Base-by-base conservation (phyloP, 164 flowering plant species). In the Magnolia officinalis region DNA sequence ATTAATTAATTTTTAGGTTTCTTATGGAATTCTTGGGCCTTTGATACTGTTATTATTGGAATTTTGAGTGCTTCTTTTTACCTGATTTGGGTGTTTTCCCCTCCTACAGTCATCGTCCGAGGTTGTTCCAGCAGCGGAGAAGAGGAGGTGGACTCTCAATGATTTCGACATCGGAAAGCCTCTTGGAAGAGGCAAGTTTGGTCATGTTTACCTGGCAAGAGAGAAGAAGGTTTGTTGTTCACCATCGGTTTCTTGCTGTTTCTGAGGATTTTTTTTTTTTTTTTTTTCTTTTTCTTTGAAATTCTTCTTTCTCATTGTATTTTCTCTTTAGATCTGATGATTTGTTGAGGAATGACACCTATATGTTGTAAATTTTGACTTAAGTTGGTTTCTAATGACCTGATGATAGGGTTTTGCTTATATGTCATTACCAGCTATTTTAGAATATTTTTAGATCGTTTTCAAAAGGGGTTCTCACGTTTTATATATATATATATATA, bases 131-230 rank as follows among this genome's bases (percentile, higher is more conserved):
- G 85, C 31, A 10, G 91, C 89, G 85, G 85, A 84, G 52, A 82
- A 70, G 29, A 50, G 78, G 74, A 86, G 96, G 77, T 96, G 99
- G 99, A 91, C 89, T 0, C 86, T 96, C 18, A 89, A 80, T 70
- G 99, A 96, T 75, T 96, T 96, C 50, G 99, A 96, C 73, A 91
- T 96, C 2, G 99, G 99, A 61, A 96, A 92, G 87, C 99, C 99
- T 69, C 95, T 96, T 9, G 99, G 99, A 67, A 83, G 98, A 78
- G 99, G 99, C 59, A 96, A 96, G 83, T 94, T 94, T 74, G 99
- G 98, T 8, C 97, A 96, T 78, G 99, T 96, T 21, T 96, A 96
- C 79, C 83, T 94, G 78, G 98, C 99, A 0, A 88, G 98, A 80
- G 99, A 96, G 78, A 96, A 94, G 77, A 86, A 89, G 93, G 99